Percentiles rank a stretch among this genome's conserved stretches.
Evolutionary conservation across 1,139 yeast species (phyloP).

Genomic region (Entelexis paramagnoliae): DNA sequence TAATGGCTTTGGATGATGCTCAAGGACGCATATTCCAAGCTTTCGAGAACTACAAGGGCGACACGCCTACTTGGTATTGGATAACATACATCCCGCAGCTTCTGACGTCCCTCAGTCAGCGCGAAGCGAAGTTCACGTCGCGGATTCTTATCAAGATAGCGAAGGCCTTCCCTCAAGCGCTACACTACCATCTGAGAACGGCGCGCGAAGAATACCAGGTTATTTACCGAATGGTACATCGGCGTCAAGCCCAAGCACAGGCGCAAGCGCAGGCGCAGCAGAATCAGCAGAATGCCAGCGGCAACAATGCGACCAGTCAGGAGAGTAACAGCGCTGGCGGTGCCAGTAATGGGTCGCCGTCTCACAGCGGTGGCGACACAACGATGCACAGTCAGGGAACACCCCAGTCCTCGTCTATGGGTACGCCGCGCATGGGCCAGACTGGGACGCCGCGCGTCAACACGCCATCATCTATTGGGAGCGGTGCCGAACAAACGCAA

Average conservation of each 20-base stretch:
- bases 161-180: slow-evolving; percentile 91
- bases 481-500: neutral
- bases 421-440: slow-evolving; percentile 4
- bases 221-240: slow-evolving; percentile 39
- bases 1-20: slow-evolving; percentile 80
- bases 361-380: neutral
- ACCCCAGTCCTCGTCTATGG: slow-evolving; percentile 4
- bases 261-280: slow-evolving; percentile 2
- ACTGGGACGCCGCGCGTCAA: neutral
- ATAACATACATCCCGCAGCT: slow-evolving; percentile 92
- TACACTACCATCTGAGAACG: slow-evolving; percentile 90
- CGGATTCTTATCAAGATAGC: slow-evolving; percentile 86
- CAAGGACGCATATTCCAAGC: slow-evolving; percentile 76
- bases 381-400: neutral
- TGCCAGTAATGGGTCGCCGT: neutral
- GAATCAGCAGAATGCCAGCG: slow-evolving; percentile 12
- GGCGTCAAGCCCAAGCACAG: slow-evolving; percentile 1
- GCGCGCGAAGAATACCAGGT: slow-evolving; percentile 90
- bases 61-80: slow-evolving; percentile 99
- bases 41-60: slow-evolving; percentile 87
- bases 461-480: neutral
- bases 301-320: neutral
- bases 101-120: slow-evolving; percentile 77
- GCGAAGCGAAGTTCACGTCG: slow-evolving; percentile 80
- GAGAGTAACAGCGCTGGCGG: neutral